Evolutionary conservation across 2,329 filamentous ascomycete genomes (phyloP).

Genomic region (Colletotrichum falcatum): DNA sequence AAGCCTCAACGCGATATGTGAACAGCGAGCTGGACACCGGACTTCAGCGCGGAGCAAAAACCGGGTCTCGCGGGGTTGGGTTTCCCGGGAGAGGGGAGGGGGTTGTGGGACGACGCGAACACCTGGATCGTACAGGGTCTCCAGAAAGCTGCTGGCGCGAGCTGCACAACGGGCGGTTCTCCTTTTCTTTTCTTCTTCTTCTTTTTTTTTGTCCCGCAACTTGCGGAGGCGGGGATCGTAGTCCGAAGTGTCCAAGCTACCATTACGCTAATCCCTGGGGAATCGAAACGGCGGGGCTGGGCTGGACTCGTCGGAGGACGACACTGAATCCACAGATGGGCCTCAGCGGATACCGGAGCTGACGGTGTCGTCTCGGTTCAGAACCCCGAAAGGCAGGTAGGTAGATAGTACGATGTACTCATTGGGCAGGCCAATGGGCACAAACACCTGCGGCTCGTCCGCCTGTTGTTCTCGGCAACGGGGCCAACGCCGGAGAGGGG

Average conservation of each 20-base stretch:
- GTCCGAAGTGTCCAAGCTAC: not conserved
- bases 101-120: not conserved
- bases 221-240: slow-evolving; percentile 5
- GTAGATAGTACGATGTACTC: too few relatives aligned
- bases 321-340: slow-evolving; percentile 1
- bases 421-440: not conserved
- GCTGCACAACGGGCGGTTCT: too few relatives aligned
- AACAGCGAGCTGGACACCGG: not conserved
- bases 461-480: not conserved
- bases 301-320: slow-evolving; percentile 1
- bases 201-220: too few relatives aligned
- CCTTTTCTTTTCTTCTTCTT: too few relatives aligned
- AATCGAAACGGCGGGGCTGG: slow-evolving; percentile 13
- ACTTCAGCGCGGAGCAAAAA: not conserved
- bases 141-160: not conserved
- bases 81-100: not conserved
- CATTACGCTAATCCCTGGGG: not conserved
- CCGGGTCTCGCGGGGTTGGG: slow-evolving; percentile 9
- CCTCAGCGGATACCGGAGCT: not conserved
- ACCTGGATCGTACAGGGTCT: not conserved
- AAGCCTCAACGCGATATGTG: slow-evolving; percentile 1
- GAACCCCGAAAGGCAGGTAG: not conserved
- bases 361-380: not conserved
- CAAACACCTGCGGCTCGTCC: slow-evolving; percentile 1
- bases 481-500: slow-evolving; percentile 4